phyloP scores from a whole-genome alignment of 106 monocot genomes.

The Xerophyta viscosa region DNA sequence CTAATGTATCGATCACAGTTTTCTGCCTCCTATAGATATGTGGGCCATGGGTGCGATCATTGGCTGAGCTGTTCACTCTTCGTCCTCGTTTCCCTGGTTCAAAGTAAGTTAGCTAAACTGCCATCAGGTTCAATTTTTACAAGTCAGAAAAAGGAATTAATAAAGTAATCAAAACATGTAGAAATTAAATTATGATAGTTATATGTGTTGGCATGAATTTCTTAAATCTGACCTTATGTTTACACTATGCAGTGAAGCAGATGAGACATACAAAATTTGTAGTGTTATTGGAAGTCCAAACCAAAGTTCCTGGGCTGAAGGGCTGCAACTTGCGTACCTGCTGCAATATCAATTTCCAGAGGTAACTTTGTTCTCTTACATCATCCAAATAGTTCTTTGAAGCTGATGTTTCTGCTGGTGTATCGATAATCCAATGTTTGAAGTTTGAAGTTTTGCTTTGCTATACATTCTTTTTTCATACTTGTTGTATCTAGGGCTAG shows the following conservation, averaged over 20 bases:
- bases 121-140: not conserved
- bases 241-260: slow-evolving; percentile 40
- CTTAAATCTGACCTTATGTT: no score
- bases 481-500: no score
- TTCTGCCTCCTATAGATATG: slow-evolving; percentile 25
- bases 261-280: slow-evolving; percentile 72
- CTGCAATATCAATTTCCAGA: slow-evolving; percentile 53
- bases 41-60: slow-evolving; percentile 56
- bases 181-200: no score
- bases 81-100: slow-evolving; percentile 46
- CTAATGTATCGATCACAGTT: not conserved
- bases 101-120: slow-evolving; percentile 13
- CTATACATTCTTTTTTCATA: not conserved
- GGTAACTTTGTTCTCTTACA: slow-evolving; percentile 20
- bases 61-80: slow-evolving; percentile 44
- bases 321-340: slow-evolving; percentile 34
- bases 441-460: no score
- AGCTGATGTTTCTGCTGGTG: not conserved
- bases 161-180: no score
- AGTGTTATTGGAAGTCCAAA: slow-evolving; percentile 64
- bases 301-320: slow-evolving; percentile 52
- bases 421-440: no score
- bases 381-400: not conserved
- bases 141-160: not conserved
- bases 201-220: no score